Evolutionary conservation across 257 asterid genomes (phyloP).

Genomic region (Ajuga chamaepitys): DNA sequence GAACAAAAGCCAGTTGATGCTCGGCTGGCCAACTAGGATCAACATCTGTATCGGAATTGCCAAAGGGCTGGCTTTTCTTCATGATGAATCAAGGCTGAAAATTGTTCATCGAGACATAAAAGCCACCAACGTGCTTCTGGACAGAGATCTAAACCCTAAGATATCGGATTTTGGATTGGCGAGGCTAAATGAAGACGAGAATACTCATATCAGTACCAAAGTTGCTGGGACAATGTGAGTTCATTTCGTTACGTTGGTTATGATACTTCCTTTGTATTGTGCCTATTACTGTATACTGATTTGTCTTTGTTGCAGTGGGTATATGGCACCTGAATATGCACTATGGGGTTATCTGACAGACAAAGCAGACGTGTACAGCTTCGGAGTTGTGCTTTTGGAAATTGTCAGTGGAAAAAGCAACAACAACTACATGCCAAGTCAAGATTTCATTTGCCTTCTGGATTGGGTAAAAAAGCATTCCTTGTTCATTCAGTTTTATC

Average conservation of each 20-base stretch:
- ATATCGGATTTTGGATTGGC: slow-evolving; percentile 94
- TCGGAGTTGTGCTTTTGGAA: slow-evolving; percentile 73
- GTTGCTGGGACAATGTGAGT: slow-evolving; percentile 92
- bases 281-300: background rate
- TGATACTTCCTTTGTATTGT: background rate
- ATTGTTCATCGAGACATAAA: slow-evolving; percentile 95
- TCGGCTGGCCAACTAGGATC: slow-evolving; percentile 84
- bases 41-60: slow-evolving; percentile 79
- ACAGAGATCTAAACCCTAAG: slow-evolving; percentile 65
- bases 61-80: slow-evolving; percentile 77
- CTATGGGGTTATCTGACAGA: slow-evolving; percentile 82
- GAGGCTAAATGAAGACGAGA: slow-evolving; percentile 76
- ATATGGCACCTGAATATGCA: slow-evolving; percentile 98
- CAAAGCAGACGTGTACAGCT: slow-evolving; percentile 92
- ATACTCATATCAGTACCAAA: slow-evolving; percentile 83
- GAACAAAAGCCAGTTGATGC: slow-evolving; percentile 39
- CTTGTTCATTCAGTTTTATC: background rate
- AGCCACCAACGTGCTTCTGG: slow-evolving; percentile 82
- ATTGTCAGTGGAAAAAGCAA: slow-evolving; percentile 81
- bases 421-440: slow-evolving; percentile 57
- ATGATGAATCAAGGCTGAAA: slow-evolving; percentile 72
- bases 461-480: slow-evolving; percentile 59
- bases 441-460: slow-evolving; percentile 63
- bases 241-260: background rate
- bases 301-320: slow-evolving; percentile 51